Evolutionary conservation across 2,329 filamentous ascomycete species (phyloP).

Genomic region (Fusarium buharicum): DNA sequence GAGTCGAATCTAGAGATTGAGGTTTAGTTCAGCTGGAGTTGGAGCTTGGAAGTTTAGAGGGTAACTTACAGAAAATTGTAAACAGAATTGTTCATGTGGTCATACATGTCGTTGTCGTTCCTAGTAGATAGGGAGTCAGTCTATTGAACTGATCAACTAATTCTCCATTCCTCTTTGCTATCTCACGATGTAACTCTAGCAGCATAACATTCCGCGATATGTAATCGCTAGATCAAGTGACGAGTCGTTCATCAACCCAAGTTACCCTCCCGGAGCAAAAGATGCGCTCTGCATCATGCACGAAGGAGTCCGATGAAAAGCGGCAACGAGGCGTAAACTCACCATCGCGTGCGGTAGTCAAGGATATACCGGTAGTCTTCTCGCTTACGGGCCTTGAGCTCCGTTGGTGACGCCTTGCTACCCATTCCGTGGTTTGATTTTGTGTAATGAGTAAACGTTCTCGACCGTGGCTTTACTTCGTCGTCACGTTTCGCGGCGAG

Average conservation of each 20-base stretch:
- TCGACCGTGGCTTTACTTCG: slow-evolving; percentile 6
- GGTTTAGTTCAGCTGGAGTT: background rate
- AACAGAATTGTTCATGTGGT: slow-evolving; percentile 90
- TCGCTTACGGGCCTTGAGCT: slow-evolving; percentile 70
- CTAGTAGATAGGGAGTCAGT: slow-evolving; percentile 55
- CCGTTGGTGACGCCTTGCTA: slow-evolving; percentile 31
- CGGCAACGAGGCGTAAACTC: slow-evolving; percentile 37
- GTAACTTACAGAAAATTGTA: slow-evolving; percentile 77
- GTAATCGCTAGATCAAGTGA: slow-evolving; percentile 6
- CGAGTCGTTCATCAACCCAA: background rate
- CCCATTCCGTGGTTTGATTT: slow-evolving; percentile 25
- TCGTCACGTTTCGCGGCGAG: background rate
- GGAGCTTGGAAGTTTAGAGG: background rate
- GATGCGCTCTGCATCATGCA: background rate
- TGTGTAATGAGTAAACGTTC: slow-evolving; percentile 3
- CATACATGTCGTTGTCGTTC: slow-evolving; percentile 95
- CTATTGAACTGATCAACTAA: slow-evolving; percentile 1
- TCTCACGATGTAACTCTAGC: slow-evolving; percentile 11
- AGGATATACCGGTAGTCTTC: slow-evolving; percentile 81
- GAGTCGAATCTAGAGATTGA: slow-evolving; percentile 76
- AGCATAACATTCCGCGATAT: slow-evolving; percentile 13
- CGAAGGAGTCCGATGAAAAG: background rate
- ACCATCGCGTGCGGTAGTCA: slow-evolving; percentile 91
- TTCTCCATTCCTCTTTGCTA: slow-evolving; percentile 13
- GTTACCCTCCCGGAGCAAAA: no score